Base-by-base conservation (phyloP, 2,329 filamentous ascomycete genomes). In the Tolypocladium tropicale region DNA sequence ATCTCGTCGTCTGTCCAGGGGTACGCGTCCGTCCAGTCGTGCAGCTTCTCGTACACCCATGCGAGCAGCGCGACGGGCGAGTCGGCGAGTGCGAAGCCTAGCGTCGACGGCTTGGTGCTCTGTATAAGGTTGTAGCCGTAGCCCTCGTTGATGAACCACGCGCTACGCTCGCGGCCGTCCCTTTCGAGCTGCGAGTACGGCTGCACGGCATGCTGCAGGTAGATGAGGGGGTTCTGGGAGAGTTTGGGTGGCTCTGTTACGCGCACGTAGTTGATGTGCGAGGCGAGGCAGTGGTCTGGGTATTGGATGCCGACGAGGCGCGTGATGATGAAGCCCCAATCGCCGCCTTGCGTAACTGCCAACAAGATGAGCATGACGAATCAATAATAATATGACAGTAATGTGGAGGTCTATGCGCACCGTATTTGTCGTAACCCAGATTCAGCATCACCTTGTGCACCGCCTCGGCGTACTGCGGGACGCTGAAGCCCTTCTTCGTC, bases 41-140 rank as follows among this genome's bases (percentile, higher is more conserved):
- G 50, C 39, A 93, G 72, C 67, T 93, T 93, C 70, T 93, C 89
- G 61, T 88, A 88, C 39, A 93, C 84, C 89, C 89, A 94, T 0
- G 86, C 82, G 1, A 93, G 74, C 4, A 90, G 72, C 0, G 80
- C 86, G 0, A 89, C 80, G 0, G 89, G 89, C 9, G 80, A 85
- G 66, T 91, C 88, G 0, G 81, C 77, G 3, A 92, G 75, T 0
- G 76, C 83, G 63, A 89, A 89, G 0, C 84, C 85, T 0, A 92
- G 65, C 0, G 89, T 93, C 53, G 89, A 83, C 0, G 89, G 89
- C 56, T 86, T 85, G 0, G 88, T 90, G 3, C 80, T 83, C 48
- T 71, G 68, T 36, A 63, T 32, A 0, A 64, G 4, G 34, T 64
- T 57, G 43, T 71, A 71, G 1, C 67, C 67, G 12, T 65, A 68